Evolutionary conservation across 2,329 filamentous ascomycete genomes (phyloP).

Genomic region (Diaporthe sp.): DNA sequence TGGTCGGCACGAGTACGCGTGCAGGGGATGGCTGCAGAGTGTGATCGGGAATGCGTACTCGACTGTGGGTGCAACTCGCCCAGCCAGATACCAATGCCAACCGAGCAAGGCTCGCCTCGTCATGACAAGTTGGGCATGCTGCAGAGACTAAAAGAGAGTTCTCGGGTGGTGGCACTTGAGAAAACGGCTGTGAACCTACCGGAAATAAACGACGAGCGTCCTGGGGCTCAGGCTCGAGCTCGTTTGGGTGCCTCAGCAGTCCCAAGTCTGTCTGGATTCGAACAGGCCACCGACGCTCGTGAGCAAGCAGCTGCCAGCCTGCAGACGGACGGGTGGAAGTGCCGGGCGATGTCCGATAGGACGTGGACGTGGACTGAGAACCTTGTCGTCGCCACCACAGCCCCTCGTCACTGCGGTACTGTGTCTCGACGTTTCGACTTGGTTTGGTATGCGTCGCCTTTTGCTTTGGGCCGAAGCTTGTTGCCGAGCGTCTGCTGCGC

Average conservation of each 20-base stretch:
- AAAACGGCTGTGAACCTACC: slow-evolving; percentile 1
- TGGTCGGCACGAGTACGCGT: slow-evolving; percentile 21
- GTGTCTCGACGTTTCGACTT: slow-evolving; percentile 20
- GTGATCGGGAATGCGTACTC: slow-evolving; percentile 30
- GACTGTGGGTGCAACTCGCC: slow-evolving; percentile 29
- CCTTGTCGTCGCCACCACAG: slow-evolving; percentile 24
- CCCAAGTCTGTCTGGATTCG: not conserved
- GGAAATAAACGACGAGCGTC: not conserved
- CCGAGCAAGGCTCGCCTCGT: slow-evolving; percentile 3
- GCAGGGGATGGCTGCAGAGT: slow-evolving; percentile 33
- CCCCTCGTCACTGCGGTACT: slow-evolving; percentile 24
- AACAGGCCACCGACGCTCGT: not conserved
- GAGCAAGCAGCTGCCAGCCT: slow-evolving; percentile 16
- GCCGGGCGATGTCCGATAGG: slow-evolving; percentile 27
- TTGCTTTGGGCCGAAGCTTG: not conserved
- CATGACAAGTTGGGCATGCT: slow-evolving; percentile 24
- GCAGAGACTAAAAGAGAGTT: slow-evolving; percentile 12
- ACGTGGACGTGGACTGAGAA: slow-evolving; percentile 3
- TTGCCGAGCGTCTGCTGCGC: slow-evolving; percentile 22
- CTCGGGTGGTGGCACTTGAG: not conserved
- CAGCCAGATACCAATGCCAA: slow-evolving; percentile 18
- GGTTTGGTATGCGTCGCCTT: slow-evolving; percentile 25
- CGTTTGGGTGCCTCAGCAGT: not conserved
- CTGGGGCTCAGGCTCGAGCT: not conserved
- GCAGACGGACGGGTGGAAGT: slow-evolving; percentile 29